Evolutionary conservation across 345 rosid species (phyloP).

Genomic region (Reutealis trisperma): DNA sequence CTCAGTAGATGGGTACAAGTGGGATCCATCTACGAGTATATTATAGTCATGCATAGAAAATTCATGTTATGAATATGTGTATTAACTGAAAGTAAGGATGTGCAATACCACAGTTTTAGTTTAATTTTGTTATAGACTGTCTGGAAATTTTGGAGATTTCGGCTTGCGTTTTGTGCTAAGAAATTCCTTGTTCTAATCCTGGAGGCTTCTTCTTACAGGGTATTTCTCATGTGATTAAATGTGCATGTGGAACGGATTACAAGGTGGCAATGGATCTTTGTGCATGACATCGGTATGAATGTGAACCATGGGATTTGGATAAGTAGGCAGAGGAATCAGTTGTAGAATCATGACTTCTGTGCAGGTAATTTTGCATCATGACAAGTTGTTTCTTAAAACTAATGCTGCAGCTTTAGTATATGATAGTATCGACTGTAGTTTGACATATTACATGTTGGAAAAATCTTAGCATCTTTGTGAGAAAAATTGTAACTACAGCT

Average conservation of each 20-base stretch:
- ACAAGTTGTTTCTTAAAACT: background rate
- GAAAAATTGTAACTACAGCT: slow-evolving; percentile 1
- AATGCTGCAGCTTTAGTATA: background rate
- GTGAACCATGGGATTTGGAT: background rate
- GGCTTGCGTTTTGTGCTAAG: background rate
- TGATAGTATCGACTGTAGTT: background rate
- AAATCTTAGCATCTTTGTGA: background rate
- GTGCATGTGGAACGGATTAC: slow-evolving; percentile 61
- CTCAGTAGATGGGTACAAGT: background rate
- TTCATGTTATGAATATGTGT: background rate
- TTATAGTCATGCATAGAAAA: background rate
- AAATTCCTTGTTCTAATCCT: slow-evolving; percentile 1
- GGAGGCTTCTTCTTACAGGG: slow-evolving; percentile 42
- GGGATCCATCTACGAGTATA: background rate
- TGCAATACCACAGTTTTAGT: too few relatives aligned
- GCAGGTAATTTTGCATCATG: slow-evolving; percentile 16
- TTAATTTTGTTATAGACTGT: background rate
- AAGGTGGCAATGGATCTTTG: slow-evolving; percentile 30
- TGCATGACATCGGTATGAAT: slow-evolving; percentile 9
- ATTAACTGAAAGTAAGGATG: background rate
- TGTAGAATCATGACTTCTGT: background rate
- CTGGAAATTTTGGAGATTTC: background rate
- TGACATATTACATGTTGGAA: background rate
- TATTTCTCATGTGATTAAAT: slow-evolving; percentile 52
- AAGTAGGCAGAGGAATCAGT: background rate